Conservation (phyloP, 257 asterid genomes). For the Primulina eburnea region DNA sequence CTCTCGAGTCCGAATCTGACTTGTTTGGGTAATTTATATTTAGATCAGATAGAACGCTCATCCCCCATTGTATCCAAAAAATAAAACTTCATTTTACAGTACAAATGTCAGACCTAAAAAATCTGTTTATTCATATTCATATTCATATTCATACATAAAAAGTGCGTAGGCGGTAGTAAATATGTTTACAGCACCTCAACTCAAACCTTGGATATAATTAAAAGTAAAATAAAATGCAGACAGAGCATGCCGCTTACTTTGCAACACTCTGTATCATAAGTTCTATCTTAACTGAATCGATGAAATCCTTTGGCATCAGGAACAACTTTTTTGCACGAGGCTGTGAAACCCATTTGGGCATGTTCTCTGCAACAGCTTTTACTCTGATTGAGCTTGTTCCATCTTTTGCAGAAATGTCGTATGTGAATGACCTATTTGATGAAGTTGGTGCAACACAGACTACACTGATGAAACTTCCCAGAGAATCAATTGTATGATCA, state of each 20-base stretch:
- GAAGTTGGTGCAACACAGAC: slow-evolving; percentile 44
- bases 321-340: slow-evolving; percentile 37
- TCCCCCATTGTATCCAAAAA: too few relatives aligned
- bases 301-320: slow-evolving; percentile 43
- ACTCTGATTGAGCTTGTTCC: slow-evolving; percentile 45
- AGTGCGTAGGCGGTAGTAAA: neutral
- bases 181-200: neutral
- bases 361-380: slow-evolving; percentile 33
- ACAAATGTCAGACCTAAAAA: neutral
- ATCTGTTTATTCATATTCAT: too few relatives aligned
- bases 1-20: too few relatives aligned
- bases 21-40: too few relatives aligned
- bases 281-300: slow-evolving; percentile 32
- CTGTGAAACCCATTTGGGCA: slow-evolving; percentile 31
- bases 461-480: slow-evolving; percentile 43
- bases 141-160: too few relatives aligned
- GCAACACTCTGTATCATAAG: slow-evolving; percentile 33
- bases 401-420: slow-evolving; percentile 32
- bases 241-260: neutral
- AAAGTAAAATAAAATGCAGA: neutral
- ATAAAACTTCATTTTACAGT: neutral
- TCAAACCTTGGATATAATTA: neutral
- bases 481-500: slow-evolving; percentile 33
- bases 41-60: too few relatives aligned
- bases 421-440: slow-evolving; percentile 30